Evolutionary conservation across 169 alveolate species (phyloP), one percentile per base, ranked within the genome.

Genomic region (Cryptosporidium sp.): DNA sequence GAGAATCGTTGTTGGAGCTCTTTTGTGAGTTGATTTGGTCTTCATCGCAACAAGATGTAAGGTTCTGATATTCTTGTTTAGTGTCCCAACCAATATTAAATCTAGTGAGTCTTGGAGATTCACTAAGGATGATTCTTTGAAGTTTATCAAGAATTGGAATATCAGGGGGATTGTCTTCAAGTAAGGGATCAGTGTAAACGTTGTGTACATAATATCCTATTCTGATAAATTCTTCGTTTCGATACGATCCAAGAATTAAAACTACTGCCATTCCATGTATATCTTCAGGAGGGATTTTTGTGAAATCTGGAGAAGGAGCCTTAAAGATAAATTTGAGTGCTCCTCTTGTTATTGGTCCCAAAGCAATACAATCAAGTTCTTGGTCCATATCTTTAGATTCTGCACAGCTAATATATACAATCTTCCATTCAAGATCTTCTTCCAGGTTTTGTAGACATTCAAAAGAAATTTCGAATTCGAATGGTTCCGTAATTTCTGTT

Each of bases 181-280:
- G 93, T 58, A 94, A 97, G 12, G 94, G 95, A 80, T 97, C 98
- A 65, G 95, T 97, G 91, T 98, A 98, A 84, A 93, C 91, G 85
- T 97, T 96, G 95, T 98, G 97, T 68, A 97, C 98, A 93, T 97
- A 98, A 94, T 97, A 98, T 21, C 99, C 99, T 21, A 97, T 97
- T 91, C 99, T 92, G 80, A 97, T 97, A 93, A 98, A 98, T 91
- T 98, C 99, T 87, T 97, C 96, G 51, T 96, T 94, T 51, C 95
- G 94, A 93, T 97, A 98, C 69, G 97, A 95, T 61, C 98, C 98
- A 39, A 99, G 95, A 51, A 98, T 95, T 41, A 98, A 93, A 69
- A 98, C 93, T 48, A 99, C 99, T 84, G 99, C 98, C 91, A 97
- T 97, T 35, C 99, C 99, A 37, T 97, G 95, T 9, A 97, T 62